These are phyloP conservation scores for Benincasa hispida DNA, from an alignment of 306 rosid species.

Conservation along the genomic window DNA sequence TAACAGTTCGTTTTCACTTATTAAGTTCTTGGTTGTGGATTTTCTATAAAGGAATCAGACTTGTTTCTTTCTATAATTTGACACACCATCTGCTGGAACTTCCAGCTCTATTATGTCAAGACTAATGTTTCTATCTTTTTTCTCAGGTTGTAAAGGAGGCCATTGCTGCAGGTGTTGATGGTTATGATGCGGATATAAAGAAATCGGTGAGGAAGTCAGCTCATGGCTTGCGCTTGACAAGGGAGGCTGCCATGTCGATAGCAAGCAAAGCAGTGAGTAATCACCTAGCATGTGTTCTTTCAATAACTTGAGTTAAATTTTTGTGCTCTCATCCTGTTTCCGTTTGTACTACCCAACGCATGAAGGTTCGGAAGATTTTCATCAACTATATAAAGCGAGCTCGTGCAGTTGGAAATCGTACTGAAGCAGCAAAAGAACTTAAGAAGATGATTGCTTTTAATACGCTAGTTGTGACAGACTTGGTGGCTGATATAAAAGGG, in stretches of 20 bases:
- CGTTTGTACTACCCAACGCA: constrained; percentile 11
- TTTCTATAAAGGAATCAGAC: background rate
- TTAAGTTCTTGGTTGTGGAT: background rate
- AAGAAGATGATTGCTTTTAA: constrained; percentile 91
- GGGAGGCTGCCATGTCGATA: constrained; percentile 87
- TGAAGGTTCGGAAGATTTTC: constrained; percentile 68
- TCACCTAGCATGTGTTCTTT: background rate
- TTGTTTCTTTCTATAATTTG: background rate
- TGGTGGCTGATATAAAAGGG: constrained; percentile 88
- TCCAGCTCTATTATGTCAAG: constrained; percentile 5
- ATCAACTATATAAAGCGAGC: constrained; percentile 71
- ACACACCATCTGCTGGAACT: background rate
- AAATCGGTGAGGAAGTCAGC: constrained; percentile 82
- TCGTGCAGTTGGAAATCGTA: constrained; percentile 60
- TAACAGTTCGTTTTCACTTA: background rate
- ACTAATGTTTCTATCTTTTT: constrained; percentile 7
- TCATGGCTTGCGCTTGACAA: constrained; percentile 78
- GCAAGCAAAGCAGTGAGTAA: constrained; percentile 88
- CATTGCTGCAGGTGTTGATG: constrained; percentile 82
- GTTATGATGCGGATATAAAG: constrained; percentile 67
- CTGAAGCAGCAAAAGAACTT: constrained; percentile 81
- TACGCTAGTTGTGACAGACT: constrained; percentile 75
- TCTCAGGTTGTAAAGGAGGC: constrained; percentile 83
- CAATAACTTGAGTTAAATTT: background rate
- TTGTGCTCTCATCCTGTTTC: background rate